Evolutionary conservation across 208 protist species (phyloP).

Genomic region (Leishmania braziliensis): DNA sequence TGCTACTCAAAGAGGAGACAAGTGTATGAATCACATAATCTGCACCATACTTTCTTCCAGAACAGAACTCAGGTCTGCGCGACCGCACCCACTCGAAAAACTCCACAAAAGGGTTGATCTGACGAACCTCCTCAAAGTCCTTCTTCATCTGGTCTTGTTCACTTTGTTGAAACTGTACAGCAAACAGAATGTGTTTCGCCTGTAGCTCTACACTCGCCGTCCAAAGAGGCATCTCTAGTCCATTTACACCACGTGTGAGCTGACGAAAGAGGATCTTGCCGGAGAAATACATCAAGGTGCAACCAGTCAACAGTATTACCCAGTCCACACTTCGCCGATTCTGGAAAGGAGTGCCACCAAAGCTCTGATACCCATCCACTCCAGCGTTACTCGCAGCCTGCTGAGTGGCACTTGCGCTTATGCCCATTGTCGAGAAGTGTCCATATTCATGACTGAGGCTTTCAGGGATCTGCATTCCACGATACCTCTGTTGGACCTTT

Average conservation of each 20-base stretch:
- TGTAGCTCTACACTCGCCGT: constrained; percentile 56
- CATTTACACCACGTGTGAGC: constrained; percentile 37
- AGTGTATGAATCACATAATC: constrained; percentile 42
- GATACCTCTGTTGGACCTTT: constrained; percentile 54
- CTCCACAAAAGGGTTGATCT: constrained; percentile 51
- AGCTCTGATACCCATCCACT: constrained; percentile 1
- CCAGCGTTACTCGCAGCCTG: constrained; percentile 29
- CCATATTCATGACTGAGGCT: constrained; percentile 57
- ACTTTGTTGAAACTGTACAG: constrained; percentile 58
- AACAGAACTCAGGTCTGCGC: constrained; percentile 59
- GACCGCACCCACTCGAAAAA: constrained; percentile 70
- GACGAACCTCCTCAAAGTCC: constrained; percentile 47
- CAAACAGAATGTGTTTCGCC: constrained; percentile 71
- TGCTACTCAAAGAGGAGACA: constrained; percentile 37
- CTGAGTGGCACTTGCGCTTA: constrained; percentile 27
- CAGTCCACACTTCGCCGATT: constrained; percentile 42
- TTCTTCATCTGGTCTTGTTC: constrained; percentile 51
- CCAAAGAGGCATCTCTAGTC: constrained; percentile 65
- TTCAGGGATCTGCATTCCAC: constrained; percentile 51
- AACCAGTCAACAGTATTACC: constrained; percentile 66
- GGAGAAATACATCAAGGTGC: constrained; percentile 58
- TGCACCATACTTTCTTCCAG: constrained; percentile 43
- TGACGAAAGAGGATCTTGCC: constrained; percentile 60
- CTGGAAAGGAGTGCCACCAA: constrained; percentile 10
- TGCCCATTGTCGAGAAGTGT: constrained; percentile 52